phyloP scores from a whole-genome alignment of 257 asterid genomes.

The Lithospermum erythrorhizon region DNA sequence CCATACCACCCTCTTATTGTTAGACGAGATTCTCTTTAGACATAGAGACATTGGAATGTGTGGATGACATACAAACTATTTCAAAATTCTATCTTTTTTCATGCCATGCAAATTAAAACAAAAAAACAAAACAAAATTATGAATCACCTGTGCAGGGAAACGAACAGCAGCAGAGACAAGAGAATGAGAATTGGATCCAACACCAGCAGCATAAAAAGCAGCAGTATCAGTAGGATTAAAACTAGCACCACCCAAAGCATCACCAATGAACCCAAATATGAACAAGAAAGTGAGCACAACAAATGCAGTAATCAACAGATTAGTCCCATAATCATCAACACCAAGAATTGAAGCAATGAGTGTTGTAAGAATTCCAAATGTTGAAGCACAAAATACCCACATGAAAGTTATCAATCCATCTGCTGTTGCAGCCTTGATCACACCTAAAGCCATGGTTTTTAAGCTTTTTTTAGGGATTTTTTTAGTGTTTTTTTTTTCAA shows the following conservation, averaged over 20 bases:
- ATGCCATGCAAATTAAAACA: too few relatives aligned
- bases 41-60: too few relatives aligned
- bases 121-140: too few relatives aligned
- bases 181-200: slow-evolving; percentile 40
- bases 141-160: slow-evolving; percentile 70
- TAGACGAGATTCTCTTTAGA: too few relatives aligned
- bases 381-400: slow-evolving; percentile 34
- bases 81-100: too few relatives aligned
- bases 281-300: slow-evolving; percentile 37
- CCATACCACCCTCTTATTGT: too few relatives aligned
- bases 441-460: slow-evolving; percentile 15
- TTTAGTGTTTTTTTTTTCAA: too few relatives aligned
- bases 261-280: slow-evolving; percentile 53
- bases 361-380: slow-evolving; percentile 39
- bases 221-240: slow-evolving; percentile 83
- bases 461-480: too few relatives aligned
- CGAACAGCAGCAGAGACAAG: slow-evolving; percentile 63
- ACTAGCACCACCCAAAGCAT: slow-evolving; percentile 70
- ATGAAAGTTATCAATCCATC: slow-evolving; percentile 31
- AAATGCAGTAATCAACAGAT: slow-evolving; percentile 42
- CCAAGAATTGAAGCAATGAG: slow-evolving; percentile 41
- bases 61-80: too few relatives aligned
- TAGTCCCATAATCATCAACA: slow-evolving; percentile 26
- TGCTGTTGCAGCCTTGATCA: slow-evolving; percentile 20
- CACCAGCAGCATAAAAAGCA: slow-evolving; percentile 72